Conservation (phyloP, 805 yeast species). For the Sugiyamaella lignohabitans region DNA sequence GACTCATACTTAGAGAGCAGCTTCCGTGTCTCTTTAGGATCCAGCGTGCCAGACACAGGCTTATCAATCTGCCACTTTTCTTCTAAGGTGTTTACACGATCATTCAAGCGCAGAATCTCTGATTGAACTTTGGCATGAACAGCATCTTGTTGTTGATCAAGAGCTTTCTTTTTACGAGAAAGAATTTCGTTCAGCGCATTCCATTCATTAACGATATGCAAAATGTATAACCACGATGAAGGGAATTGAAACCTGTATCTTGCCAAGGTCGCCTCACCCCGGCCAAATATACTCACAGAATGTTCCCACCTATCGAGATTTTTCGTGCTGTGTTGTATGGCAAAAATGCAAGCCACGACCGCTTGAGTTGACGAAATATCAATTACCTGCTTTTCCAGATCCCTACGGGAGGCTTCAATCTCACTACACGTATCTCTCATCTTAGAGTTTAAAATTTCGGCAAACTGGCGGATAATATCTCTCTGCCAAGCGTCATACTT, state of each 20-base stretch:
- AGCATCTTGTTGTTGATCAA: constrained; percentile 40
- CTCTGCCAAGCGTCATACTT: constrained; percentile 58
- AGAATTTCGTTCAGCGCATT: constrained; percentile 38
- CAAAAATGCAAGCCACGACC: constrained; percentile 35
- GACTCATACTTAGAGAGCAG: constrained; percentile 27
- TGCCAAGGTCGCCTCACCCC: constrained; percentile 38
- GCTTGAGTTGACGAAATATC: constrained; percentile 37
- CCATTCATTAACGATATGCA: constrained; percentile 52
- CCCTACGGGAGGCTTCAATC: constrained; percentile 32
- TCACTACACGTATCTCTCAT: constrained; percentile 31
- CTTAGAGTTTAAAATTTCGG: constrained; percentile 32
- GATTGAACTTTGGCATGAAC: constrained; percentile 38
- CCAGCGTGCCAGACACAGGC: constrained; percentile 27
- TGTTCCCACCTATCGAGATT: constrained; percentile 23
- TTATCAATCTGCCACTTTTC: constrained; percentile 42
- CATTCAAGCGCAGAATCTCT: constrained; percentile 36
- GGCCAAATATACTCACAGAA: constrained; percentile 22
- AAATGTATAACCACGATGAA: constrained; percentile 50
- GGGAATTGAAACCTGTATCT: constrained; percentile 45
- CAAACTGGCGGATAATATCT: constrained; percentile 38
- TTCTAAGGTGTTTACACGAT: constrained; percentile 28
- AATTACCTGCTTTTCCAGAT: constrained; percentile 34
- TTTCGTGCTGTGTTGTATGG: constrained; percentile 33
- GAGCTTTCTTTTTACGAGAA: constrained; percentile 30
- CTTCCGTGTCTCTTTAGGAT: constrained; percentile 23